phyloP scores from a whole-genome alignment of 2,329 filamentous ascomycete species.

The Didymella arachidicola region DNA sequence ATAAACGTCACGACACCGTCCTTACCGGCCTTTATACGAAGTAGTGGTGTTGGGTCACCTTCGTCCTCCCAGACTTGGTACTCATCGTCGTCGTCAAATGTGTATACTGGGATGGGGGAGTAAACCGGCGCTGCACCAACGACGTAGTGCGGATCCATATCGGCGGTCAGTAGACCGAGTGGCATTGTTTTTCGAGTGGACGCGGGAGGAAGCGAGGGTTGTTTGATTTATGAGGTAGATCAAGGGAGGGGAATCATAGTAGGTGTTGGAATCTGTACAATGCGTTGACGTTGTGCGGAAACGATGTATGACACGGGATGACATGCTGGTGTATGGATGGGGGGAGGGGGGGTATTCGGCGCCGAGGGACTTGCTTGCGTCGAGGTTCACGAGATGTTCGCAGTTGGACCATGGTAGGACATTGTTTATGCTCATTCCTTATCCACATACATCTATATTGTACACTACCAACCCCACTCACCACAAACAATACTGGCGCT shows the following conservation, averaged over 20 bases:
- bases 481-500: conserved; percentile 93
- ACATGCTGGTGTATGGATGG: no score
- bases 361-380: not conserved
- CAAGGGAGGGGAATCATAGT: no score
- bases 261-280: no score
- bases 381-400: not conserved
- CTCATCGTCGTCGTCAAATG: not conserved
- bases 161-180: not conserved
- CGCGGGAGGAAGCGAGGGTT: no score
- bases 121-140: not conserved
- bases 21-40: not conserved
- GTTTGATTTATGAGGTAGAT: no score
- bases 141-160: not conserved
- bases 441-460: conserved; percentile 19
- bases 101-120: not conserved
- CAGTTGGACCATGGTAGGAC: not conserved
- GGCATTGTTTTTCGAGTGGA: not conserved
- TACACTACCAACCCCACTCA: conserved; percentile 54
- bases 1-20: not conserved
- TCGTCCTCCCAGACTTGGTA: not conserved
- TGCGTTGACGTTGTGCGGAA: no score
- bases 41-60: not conserved
- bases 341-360: not conserved
- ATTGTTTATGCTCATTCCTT: conserved; percentile 10
- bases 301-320: no score